phyloP scores from a whole-genome alignment of 768 basidiomycete genomes.

The Cytidiella melzeri region DNA sequence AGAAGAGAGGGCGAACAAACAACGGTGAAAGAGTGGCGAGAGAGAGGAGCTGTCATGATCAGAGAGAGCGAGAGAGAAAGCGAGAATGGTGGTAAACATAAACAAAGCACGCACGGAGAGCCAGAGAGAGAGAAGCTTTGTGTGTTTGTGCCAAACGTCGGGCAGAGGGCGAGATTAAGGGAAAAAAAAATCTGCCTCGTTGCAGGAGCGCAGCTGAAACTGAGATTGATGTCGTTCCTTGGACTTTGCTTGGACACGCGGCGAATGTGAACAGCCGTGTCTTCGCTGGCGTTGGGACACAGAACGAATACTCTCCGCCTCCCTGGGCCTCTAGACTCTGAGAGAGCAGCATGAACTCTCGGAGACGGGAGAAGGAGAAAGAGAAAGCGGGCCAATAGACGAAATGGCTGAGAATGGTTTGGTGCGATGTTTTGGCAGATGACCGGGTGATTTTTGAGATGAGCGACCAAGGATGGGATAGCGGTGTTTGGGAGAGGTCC shows the following conservation, averaged over 20 bases:
- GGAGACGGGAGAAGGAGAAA: background rate
- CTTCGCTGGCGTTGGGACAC: too few species aligned
- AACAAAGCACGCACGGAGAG: background rate
- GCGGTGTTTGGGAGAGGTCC: too few species aligned
- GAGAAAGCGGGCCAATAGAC: background rate
- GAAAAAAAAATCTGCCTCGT: too few species aligned
- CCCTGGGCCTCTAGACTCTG: conserved; percentile 19
- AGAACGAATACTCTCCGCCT: too few species aligned
- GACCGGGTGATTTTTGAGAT: conserved; percentile 3
- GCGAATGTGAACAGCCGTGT: too few species aligned
- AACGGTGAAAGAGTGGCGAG: too few species aligned
- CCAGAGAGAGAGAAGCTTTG: too few species aligned
- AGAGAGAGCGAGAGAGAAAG: too few species aligned
- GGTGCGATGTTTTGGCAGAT: conserved; percentile 10
- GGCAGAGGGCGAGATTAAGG: conserved; percentile 34
- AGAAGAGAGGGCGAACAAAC: conserved; percentile 11
- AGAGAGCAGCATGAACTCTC: conserved; percentile 12
- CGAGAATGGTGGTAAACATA: too few species aligned
- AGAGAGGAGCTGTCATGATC: too few species aligned
- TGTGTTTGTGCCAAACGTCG: conserved; percentile 4
- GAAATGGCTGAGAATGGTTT: background rate
- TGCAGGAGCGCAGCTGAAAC: conserved; percentile 23
- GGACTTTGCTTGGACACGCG: too few species aligned
- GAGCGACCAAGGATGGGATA: conserved; percentile 6
- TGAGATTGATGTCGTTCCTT: conserved; percentile 10